Evolutionary conservation across 805 yeast species (phyloP), one percentile per base, ranked within the genome.

Genomic region (Ogataea ramenticola): DNA sequence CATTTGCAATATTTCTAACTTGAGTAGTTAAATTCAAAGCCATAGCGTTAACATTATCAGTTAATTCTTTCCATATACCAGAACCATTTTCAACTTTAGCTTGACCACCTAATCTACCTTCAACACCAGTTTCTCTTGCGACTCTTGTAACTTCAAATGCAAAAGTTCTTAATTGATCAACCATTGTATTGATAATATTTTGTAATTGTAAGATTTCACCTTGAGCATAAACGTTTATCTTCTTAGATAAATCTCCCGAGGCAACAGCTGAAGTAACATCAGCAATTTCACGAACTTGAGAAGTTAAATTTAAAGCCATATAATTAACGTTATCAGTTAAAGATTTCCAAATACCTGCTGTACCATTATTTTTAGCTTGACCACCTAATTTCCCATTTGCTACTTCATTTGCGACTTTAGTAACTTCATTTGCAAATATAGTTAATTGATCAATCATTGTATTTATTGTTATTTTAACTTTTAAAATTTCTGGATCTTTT

Each of bases 361-460:
- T 79, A n/a, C 90, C 91, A 43, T 80, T 82, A 46, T 81, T 82
- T 49, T 82, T 84, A 35, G 91, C 95, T 58, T 85, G 93, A 33
- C 96, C 96, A 52, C 96, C 96, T 35, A 87, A 71, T 49, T 86
- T 86, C 52, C 96, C 96, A 54, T 86, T 85, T 27, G 95, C 91
- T 19, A 87, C 96, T 53, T 87, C 95, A 16, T 90, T 86, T 33
- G 96, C 93, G 22, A 87, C 86, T 47, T 86, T 79, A 32, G 89
- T 83, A 36, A 86, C 93, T 60, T 86, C 93, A 43, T 74, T 73
- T 27, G 93, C 88, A 61, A 85, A 86, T 12, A 86, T 77, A 59
- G 83, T 90, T 47, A 85, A 70, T 62, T 86, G 95, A 56, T 82
- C 88, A 86, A 86, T 84, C 96, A 87, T 87, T 20, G 86, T 77